These are phyloP conservation scores for Durotheca rogersii DNA, from an alignment of 495 filamentous ascomycete species.

Conservation along the genomic window DNA sequence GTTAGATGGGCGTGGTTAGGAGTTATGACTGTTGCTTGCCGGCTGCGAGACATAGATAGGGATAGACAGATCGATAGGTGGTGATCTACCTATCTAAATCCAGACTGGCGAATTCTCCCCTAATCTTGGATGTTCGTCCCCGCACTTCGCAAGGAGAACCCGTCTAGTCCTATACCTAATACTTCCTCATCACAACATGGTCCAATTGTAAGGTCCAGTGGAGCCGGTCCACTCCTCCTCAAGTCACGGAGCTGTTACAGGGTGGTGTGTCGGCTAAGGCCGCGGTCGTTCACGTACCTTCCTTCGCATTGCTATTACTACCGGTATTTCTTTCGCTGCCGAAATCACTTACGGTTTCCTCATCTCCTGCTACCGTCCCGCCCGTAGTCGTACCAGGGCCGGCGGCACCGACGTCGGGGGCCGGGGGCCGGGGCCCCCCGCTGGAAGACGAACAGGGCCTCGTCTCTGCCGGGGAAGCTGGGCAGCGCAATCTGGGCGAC, in stretches of 20 bases:
- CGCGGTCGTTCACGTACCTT: slow-evolving; percentile 1
- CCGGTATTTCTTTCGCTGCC: neutral
- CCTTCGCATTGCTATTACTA: slow-evolving; percentile 8
- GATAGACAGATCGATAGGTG: too few relatives aligned
- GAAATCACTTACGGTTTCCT: neutral
- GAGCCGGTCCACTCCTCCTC: too few relatives aligned
- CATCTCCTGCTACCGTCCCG: neutral
- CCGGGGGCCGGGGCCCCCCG: slow-evolving; percentile 31
- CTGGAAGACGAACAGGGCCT: slow-evolving; percentile 54
- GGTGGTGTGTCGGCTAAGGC: neutral
- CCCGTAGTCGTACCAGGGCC: neutral
- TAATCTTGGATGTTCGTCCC: too few relatives aligned
- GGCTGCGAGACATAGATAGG: too few relatives aligned
- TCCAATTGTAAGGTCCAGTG: too few relatives aligned
- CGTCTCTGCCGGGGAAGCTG: slow-evolving; percentile 58
- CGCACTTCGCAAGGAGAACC: too few relatives aligned
- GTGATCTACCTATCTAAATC: too few relatives aligned
- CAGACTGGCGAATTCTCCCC: too few relatives aligned
- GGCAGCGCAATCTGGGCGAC: slow-evolving; percentile 52
- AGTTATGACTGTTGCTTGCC: too few relatives aligned
- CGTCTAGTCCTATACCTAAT: too few relatives aligned
- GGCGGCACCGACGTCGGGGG: neutral
- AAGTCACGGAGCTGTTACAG: neutral
- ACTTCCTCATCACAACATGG: too few relatives aligned
- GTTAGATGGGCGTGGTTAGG: too few relatives aligned